Evolutionary conservation across 352 stramenopile species (phyloP).

Genomic region (Plasmopara viticola): DNA sequence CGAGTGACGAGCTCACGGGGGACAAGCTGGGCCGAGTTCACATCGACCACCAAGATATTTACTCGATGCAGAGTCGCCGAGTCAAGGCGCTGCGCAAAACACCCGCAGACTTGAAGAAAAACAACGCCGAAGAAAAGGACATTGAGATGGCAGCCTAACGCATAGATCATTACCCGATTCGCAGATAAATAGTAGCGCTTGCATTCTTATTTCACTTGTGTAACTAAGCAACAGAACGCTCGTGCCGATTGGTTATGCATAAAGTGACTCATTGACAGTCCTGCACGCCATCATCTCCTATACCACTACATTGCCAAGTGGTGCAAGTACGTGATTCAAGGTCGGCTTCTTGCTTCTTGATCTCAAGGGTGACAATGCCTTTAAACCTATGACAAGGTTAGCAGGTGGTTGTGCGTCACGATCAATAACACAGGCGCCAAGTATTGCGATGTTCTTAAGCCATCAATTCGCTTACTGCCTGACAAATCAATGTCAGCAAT

Average conservation of each 20-base stretch:
- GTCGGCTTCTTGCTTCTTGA: conserved; percentile 91
- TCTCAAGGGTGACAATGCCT: conserved; percentile 90
- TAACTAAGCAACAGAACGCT: background rate
- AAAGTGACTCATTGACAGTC: conserved; percentile 18
- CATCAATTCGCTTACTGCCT: conserved; percentile 87
- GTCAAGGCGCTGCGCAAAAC: conserved; percentile 92
- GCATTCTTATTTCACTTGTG: conserved; percentile 9
- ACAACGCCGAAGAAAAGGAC: conserved; percentile 19
- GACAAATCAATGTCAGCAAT: conserved; percentile 6
- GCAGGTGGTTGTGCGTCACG: conserved; percentile 96
- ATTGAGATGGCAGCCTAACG: conserved; percentile 50
- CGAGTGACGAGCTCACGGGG: conserved; percentile 94
- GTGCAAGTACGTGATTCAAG: conserved; percentile 97
- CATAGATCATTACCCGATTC: conserved; percentile 30
- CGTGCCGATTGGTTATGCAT: conserved; percentile 13
- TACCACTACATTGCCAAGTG: conserved; percentile 51
- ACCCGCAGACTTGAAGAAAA: conserved; percentile 71
- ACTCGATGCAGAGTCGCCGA: conserved; percentile 93
- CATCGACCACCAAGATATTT: conserved; percentile 96
- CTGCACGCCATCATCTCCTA: too few relatives aligned
- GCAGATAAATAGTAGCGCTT: conserved; percentile 27
- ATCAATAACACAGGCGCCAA: conserved; percentile 98
- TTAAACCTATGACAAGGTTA: conserved; percentile 97
- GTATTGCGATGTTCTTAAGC: conserved; percentile 96
- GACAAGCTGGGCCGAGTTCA: conserved; percentile 98